Base-by-base conservation (phyloP, 2,329 filamentous ascomycete genomes). In the Microdochium trichocladiopsis region DNA sequence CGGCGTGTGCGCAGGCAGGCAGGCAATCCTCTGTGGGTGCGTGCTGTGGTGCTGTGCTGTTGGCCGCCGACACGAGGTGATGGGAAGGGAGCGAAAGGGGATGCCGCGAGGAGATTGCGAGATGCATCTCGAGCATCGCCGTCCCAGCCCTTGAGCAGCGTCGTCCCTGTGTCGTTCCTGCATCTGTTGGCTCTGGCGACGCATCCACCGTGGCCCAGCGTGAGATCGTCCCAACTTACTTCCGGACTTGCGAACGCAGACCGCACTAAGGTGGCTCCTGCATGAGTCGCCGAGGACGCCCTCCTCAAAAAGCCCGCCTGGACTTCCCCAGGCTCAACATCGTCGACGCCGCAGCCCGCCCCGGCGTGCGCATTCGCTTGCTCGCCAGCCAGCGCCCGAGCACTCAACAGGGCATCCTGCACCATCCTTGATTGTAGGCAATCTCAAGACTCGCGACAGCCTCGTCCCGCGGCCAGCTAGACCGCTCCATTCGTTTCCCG, bases 41-140 rank as follows among this genome's bases (percentile, higher is more conserved):
- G 28, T 14, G 8, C 8, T 31, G 28, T 14, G 8, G 28, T 31
- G 28, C 28, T 31, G 28, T 31, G 28, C 28, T 31, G 28, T 8
- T 31, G 28, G 28, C 28, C 28, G 28, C 28, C 28, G 8, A 14
- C 14, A 31, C 8, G 14, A 8, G 28, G 28, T 31, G 28, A 31
- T 31, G 28, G 28, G 24, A 31, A 31, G 28, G 28, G 28, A 8
- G 28, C 28, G 25, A 16, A 53, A 52, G 50, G 25, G 50, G 50
- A 58, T 63, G 62, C 28, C 8, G 28, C 28, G 28, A 31, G 28
- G 28, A 31, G 28, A 31, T 31, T 31, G 28, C 28, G 28, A 8
- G 6, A n/a, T 45, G 37, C n/a, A 45, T 45, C 37, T n/a, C 37
- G 37, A 18, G 37, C 37, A 22, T 45, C 37, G 37, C 37, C 9